Conservation (phyloP, 148 eudicot genomes). For the Heliamphora exappendiculata region DNA sequence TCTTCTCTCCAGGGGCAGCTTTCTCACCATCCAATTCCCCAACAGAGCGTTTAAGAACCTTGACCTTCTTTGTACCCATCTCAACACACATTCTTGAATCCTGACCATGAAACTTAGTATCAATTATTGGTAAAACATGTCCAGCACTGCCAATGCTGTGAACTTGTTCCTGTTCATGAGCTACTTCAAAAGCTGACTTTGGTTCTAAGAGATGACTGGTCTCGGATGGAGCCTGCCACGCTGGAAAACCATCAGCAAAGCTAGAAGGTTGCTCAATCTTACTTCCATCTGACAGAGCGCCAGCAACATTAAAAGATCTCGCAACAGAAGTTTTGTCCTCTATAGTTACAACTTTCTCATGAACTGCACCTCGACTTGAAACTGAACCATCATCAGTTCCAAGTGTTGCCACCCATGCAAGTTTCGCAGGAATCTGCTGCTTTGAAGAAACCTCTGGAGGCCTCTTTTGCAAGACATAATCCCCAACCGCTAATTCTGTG, state of each 20-base stretch:
- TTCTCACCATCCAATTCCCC: slow-evolving; percentile 34
- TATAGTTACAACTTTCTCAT: slow-evolving; percentile 15
- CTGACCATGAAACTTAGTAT: slow-evolving; percentile 10
- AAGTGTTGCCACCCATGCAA: slow-evolving; percentile 7
- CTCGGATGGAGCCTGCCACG: neutral
- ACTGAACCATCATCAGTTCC: slow-evolving; percentile 17
- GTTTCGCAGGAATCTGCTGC: slow-evolving; percentile 11
- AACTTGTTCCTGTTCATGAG: neutral
- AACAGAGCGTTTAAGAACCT: slow-evolving; percentile 34
- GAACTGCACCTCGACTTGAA: slow-evolving; percentile 9
- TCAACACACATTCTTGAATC: slow-evolving; percentile 9
- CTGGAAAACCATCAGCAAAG: slow-evolving; percentile 2
- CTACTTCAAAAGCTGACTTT: neutral
- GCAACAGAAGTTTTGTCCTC: slow-evolving; percentile 12
- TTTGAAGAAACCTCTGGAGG: slow-evolving; percentile 20
- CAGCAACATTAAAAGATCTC: neutral
- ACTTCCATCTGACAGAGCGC: neutral
- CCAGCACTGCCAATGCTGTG: neutral
- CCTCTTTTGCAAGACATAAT: slow-evolving; percentile 46
- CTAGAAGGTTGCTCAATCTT: slow-evolving; percentile 9
- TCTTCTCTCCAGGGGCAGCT: slow-evolving; percentile 28
- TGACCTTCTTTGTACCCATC: slow-evolving; percentile 33
- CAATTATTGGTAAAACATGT: neutral
- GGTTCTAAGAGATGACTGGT: neutral
- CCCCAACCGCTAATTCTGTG: slow-evolving; percentile 27